Evolutionary conservation across 805 yeast genomes (phyloP), one percentile per base, ranked within the genome.

Genomic region (Pichia deserticola): DNA sequence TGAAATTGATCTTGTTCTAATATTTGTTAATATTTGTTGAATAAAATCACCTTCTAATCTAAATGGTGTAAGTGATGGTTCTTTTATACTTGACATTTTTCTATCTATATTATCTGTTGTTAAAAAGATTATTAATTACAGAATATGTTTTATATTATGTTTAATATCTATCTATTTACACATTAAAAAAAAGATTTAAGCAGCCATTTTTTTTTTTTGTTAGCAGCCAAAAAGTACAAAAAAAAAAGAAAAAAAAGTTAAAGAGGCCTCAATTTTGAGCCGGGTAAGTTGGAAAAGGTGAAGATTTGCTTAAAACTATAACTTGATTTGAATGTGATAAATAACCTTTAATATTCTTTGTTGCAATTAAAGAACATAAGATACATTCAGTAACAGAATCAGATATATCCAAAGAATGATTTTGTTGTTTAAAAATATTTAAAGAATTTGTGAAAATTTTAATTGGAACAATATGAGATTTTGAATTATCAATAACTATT

Each of bases 1-100:
- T 34, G 95, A 95, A 49, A 89, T 79, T 34, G 90, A 82, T 55
- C 93, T 78, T 52, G 86, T 83, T 59, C 93, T 75, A 54, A 89
- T 82, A 53, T 79, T 80, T 55, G 76, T 73, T 57, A 84, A 74
- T 47, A 83, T 76, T 58, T 84, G 90, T 51, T 76, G 74, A 60
- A 87, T 72, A 58, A 77, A 81, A 34, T 76, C 76, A 64, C 88
- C 84, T 55, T 87, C 90, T 58, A 86, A 67, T 13, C 47, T 44
- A 32, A 48, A 48, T 15, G 51, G 51, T 5, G 44, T 38, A 4
- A 41, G 37, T 48, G 64, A 54, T 54, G 75, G 70, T 51, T 68
- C 70, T 32, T 59, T 44, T 55, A 56, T 28, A 11, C 27, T 1
- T 20, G 41, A 15, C 36, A 30, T 37, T 20, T 3, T 9, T 34